phyloP scores from a whole-genome alignment of 371 early-diverging fungal species.

The Mortierella sp. region DNA sequence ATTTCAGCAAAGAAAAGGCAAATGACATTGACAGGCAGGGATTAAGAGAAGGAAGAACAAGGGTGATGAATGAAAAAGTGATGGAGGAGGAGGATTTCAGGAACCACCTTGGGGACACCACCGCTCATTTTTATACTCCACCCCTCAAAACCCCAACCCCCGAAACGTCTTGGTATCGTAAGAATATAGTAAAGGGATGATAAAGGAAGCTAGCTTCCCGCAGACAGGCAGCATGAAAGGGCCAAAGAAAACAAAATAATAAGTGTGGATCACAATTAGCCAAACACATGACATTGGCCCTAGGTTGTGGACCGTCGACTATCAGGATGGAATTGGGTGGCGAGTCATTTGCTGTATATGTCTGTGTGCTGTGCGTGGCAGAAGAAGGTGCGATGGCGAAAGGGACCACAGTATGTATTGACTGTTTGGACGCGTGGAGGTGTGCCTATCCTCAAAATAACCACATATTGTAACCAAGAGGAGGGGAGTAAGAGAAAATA shows the following conservation, averaged over 20 bases:
- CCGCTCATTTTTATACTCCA: neutral
- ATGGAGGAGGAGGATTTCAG: neutral
- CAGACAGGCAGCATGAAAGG: neutral
- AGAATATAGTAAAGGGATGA: slow-evolving; percentile 1
- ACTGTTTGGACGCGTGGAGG: neutral
- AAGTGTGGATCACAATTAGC: neutral
- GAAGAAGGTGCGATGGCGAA: too few species aligned
- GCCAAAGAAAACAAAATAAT: neutral
- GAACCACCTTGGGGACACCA: neutral
- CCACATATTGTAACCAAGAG: too few species aligned
- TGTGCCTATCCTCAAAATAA: neutral
- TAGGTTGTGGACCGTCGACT: too few species aligned
- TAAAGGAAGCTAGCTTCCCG: neutral
- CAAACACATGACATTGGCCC: too few species aligned
- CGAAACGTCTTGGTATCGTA: neutral
- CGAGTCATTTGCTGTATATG: neutral
- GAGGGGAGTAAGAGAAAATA: too few species aligned
- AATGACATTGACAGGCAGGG: neutral
- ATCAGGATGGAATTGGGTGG: neutral
- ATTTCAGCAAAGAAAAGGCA: neutral
- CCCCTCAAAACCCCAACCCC: too few species aligned
- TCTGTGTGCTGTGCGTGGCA: neutral
- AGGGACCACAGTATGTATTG: neutral
- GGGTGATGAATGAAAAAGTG: neutral
- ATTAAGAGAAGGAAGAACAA: neutral